Evolutionary conservation across 371 early-diverging fungal species (phyloP).

Genomic region (Catenaria anguillulae): DNA sequence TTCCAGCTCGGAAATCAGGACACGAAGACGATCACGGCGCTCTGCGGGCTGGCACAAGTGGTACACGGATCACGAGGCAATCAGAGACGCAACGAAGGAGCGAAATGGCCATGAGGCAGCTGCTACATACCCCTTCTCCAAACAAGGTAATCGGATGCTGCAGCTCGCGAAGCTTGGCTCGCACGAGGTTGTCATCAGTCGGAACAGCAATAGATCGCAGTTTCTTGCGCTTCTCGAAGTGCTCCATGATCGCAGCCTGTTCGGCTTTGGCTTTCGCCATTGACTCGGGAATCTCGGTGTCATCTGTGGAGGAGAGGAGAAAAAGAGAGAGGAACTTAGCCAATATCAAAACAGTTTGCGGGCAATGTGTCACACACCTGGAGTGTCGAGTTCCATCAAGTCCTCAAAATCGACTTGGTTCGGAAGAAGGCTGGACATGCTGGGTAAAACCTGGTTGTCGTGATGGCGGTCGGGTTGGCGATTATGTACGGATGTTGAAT

Average conservation of each 20-base stretch:
- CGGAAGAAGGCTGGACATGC: too few relatives aligned
- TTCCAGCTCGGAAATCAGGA: conserved; percentile 43
- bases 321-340: background rate
- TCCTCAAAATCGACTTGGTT: background rate
- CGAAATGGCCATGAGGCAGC: conserved; percentile 5
- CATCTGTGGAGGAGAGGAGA: conserved; percentile 10
- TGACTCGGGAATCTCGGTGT: conserved; percentile 27
- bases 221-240: conserved; percentile 67
- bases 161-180: conserved; percentile 53
- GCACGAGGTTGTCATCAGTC: conserved; percentile 74
- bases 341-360: too few relatives aligned
- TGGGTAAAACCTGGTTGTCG: too few relatives aligned
- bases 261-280: conserved; percentile 40
- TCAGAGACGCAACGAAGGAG: background rate
- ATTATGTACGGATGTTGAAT: too few relatives aligned
- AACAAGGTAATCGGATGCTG: conserved; percentile 80
- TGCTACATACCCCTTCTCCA: conserved; percentile 66
- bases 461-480: too few relatives aligned
- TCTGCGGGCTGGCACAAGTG: conserved; percentile 71
- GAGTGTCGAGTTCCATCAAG: conserved; percentile 4
- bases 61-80: background rate
- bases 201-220: conserved; percentile 75
- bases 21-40: conserved; percentile 66
- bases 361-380: too few relatives aligned
- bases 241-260: conserved; percentile 54